Conservation (phyloP, 2,329 filamentous ascomycete genomes). For the Teratosphaeria zuluensis region DNA sequence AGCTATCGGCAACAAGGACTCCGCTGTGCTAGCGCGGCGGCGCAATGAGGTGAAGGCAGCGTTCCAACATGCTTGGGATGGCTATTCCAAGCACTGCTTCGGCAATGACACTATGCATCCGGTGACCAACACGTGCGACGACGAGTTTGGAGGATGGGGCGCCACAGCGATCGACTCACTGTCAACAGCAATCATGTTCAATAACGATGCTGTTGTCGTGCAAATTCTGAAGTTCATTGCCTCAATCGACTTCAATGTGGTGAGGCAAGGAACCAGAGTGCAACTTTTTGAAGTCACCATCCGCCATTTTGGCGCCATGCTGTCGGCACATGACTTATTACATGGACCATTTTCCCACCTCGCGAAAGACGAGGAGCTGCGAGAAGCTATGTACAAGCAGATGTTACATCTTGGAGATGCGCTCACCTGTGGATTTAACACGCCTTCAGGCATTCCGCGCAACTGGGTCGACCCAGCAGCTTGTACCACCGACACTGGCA, state of each 20-base stretch:
- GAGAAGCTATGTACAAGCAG: constrained; percentile 9
- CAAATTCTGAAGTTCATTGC: constrained; percentile 14
- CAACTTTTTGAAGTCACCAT: constrained; percentile 18
- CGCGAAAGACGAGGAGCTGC: constrained; percentile 5
- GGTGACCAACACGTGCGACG: constrained; percentile 17
- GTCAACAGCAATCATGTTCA: constrained; percentile 17
- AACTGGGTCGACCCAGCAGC: constrained; percentile 16
- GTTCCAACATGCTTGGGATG: neutral
- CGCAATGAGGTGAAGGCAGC: neutral
- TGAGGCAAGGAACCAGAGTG: constrained; percentile 8
- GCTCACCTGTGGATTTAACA: constrained; percentile 15
- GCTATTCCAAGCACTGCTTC: constrained; percentile 17
- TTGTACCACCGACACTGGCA: constrained; percentile 16
- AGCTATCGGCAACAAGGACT: neutral
- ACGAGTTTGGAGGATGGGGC: constrained; percentile 20
- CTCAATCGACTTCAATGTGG: constrained; percentile 10
- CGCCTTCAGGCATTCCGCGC: constrained; percentile 13
- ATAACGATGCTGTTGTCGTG: constrained; percentile 9
- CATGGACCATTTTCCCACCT: constrained; percentile 13
- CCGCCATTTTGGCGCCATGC: constrained; percentile 16
- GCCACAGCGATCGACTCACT: constrained; percentile 17
- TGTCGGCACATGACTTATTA: constrained; percentile 18
- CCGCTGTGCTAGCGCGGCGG: neutral
- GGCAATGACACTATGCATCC: constrained; percentile 23
- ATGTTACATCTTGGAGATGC: constrained; percentile 14